A percentile compares a stretch with the other conserved stretches of the same genome.
These are phyloP conservation scores for Omphalotus guepiniiformis DNA, from an alignment of 768 basidiomycete genomes.

Conservation along the genomic window DNA sequence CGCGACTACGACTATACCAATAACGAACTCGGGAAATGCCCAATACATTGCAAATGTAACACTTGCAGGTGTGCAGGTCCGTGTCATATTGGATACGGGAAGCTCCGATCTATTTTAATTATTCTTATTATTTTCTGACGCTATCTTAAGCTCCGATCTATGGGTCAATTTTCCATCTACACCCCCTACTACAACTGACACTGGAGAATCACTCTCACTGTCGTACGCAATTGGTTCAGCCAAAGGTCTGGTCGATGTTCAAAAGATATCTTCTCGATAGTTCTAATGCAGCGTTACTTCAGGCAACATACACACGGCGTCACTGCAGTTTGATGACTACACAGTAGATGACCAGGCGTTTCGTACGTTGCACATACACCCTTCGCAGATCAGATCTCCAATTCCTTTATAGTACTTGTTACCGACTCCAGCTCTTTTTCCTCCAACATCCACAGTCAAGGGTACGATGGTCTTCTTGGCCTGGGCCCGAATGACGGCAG, in stretches of 20 bases:
- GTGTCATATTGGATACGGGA: constrained; percentile 73
- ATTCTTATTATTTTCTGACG: neutral
- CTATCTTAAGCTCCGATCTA: constrained; percentile 60
- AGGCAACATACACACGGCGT: constrained; percentile 56
- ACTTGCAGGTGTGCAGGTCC: constrained; percentile 51
- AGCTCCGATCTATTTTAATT: constrained; percentile 40
- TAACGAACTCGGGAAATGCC: constrained; percentile 65
- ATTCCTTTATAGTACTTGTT: constrained; percentile 49
- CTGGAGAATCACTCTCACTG: constrained; percentile 52
- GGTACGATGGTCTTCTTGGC: constrained; percentile 69
- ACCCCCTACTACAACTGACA: constrained; percentile 27
- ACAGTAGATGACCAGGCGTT: constrained; percentile 63
- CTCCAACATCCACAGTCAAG: constrained; percentile 52
- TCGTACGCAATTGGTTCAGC: constrained; percentile 70
- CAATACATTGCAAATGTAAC: constrained; percentile 74
- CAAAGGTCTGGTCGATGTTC: constrained; percentile 41
- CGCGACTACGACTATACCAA: constrained; percentile 33
- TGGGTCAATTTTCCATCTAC: constrained; percentile 53
- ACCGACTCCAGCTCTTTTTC: constrained; percentile 61
- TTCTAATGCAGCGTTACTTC: neutral
- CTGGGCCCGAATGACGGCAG: constrained; percentile 77
- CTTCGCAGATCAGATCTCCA: neutral
- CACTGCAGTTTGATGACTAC: constrained; percentile 51
- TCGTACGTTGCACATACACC: constrained; percentile 35
- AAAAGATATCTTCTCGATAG: neutral